Base-by-base conservation (phyloP, 306 rosid species). In the Castanospermum australe region DNA sequence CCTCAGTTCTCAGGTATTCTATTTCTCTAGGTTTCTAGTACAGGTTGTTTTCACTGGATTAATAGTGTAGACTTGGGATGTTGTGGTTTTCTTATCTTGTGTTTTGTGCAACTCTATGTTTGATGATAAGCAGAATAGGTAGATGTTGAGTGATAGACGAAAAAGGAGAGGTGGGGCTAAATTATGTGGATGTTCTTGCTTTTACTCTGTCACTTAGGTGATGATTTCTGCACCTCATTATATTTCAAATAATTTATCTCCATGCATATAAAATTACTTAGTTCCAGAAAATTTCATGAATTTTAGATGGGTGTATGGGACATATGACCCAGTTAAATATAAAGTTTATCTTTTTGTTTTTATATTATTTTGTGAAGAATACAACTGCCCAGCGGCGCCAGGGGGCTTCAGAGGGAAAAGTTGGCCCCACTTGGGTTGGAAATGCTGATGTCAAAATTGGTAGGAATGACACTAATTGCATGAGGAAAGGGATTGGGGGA, bases 1-100 rank as follows among this genome's bases (percentile, higher is more conserved):
- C 28, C 82, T 47, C 71, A 54, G 45, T 62, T 70, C 59, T 70
- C 80, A 69, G 72, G 79, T 76, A 71, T 60, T 25, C 64, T 54
- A 22, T 83, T 60, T 77, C 61, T 69, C 66, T 75, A 33, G 28
- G 41, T 62, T 47, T 18, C 13, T 20, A 28, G 21, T 72, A 22
- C 12, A 18, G 36, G 41, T 45, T 39, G 21, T 55, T 60, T 76
- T 36, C 12, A 2, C 48, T 61, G 38, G 45, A 30, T 70, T 73
- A 5, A 61, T n/a, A 42, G 50, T 77, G 32, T 55, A 39, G 35
- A 48, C 52, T 21, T 7, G 50, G 24, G 30, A 71, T 63, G 36
- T 54, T 39, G 67, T 60, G 0, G 28, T 48, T 69, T 60, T 22
- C 21, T 32, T 39, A 3, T 4, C 3, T 28, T 17, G 38, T 66